A percentile compares a stretch with the other conserved stretches of the same genome.
phyloP scores from a whole-genome alignment of 257 asterid species.

The Thymus mandschuricus region DNA sequence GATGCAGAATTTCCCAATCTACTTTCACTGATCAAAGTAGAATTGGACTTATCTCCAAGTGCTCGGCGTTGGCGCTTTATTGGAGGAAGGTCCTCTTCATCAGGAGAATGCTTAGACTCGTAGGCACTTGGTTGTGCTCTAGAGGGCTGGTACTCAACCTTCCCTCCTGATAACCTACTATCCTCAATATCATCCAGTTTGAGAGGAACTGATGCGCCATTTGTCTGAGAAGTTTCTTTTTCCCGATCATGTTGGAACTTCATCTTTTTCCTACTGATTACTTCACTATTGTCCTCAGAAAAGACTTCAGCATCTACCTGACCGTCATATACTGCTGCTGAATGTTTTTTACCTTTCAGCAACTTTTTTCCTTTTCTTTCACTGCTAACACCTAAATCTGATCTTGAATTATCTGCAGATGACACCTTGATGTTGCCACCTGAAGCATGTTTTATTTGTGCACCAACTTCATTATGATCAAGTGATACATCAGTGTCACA shows the following conservation, averaged over 20 bases:
- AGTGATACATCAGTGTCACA: conserved; percentile 40
- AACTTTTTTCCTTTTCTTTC: conserved; percentile 51
- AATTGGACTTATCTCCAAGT: conserved; percentile 41
- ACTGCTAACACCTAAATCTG: conserved; percentile 38
- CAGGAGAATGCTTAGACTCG: conserved; percentile 51
- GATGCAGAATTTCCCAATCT: conserved; percentile 45
- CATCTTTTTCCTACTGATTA: conserved; percentile 49
- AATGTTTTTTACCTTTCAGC: conserved; percentile 47
- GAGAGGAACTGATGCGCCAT: conserved; percentile 38
- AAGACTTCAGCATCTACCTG: conserved; percentile 37
- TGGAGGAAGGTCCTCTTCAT: conserved; percentile 77
- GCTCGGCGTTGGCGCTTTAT: conserved; percentile 68
- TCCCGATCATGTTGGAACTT: conserved; percentile 50
- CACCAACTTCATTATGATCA: conserved; percentile 38
- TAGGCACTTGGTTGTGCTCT: conserved; percentile 40
- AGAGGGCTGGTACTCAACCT: conserved; percentile 38
- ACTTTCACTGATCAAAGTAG: conserved; percentile 43
- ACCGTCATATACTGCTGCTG: conserved; percentile 40
- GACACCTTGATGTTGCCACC: conserved; percentile 44
- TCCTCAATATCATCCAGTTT: conserved; percentile 39
- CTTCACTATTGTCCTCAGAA: conserved; percentile 46
- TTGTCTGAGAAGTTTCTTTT: conserved; percentile 38
- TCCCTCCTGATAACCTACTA: conserved; percentile 44
- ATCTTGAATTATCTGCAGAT: conserved; percentile 42
- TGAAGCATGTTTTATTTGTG: conserved; percentile 32